Evolutionary conservation across 2,329 filamentous ascomycete species (phyloP).

Genomic region (Nemania abortiva): DNA sequence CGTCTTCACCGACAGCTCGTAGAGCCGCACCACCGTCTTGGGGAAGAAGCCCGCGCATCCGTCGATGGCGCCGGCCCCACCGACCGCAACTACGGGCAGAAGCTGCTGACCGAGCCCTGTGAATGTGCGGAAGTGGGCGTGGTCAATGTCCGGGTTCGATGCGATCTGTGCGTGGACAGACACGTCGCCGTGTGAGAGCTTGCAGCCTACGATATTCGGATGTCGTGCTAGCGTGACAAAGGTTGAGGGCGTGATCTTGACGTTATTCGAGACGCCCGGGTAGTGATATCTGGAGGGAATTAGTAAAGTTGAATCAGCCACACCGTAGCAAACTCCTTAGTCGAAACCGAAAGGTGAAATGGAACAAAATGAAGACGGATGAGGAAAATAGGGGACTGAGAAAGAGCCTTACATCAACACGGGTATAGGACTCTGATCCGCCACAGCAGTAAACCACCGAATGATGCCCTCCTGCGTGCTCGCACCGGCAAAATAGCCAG

Average conservation of each 20-base stretch:
- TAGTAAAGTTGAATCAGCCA: neutral
- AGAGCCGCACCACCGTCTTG: slow-evolving; percentile 69
- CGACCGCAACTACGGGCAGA: slow-evolving; percentile 59
- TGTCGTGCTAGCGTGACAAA: slow-evolving; percentile 69
- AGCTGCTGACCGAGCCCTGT: slow-evolving; percentile 75
- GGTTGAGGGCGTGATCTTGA: slow-evolving; percentile 69
- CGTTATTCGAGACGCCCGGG: slow-evolving; percentile 74
- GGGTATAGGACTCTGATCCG: slow-evolving; percentile 68
- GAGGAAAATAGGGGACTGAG: neutral
- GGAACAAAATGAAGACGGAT: neutral
- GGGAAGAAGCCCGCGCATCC: slow-evolving; percentile 67
- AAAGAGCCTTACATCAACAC: slow-evolving; percentile 64
- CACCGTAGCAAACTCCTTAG: neutral
- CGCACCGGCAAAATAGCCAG: slow-evolving; percentile 69
- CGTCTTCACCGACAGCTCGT: slow-evolving; percentile 57
- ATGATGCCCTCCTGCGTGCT: slow-evolving; percentile 67
- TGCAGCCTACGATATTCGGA: slow-evolving; percentile 76
- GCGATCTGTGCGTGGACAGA: slow-evolving; percentile 73
- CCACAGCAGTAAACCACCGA: slow-evolving; percentile 69
- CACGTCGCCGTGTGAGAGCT: slow-evolving; percentile 75
- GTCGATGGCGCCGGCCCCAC: slow-evolving; percentile 54
- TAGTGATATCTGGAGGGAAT: slow-evolving; percentile 66
- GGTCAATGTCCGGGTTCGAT: slow-evolving; percentile 69
- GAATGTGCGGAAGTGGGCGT: slow-evolving; percentile 69
- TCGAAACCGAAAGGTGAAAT: neutral